Evolutionary conservation across 805 yeast species (phyloP).

Genomic region (Schwanniomyces occidentalis): DNA sequence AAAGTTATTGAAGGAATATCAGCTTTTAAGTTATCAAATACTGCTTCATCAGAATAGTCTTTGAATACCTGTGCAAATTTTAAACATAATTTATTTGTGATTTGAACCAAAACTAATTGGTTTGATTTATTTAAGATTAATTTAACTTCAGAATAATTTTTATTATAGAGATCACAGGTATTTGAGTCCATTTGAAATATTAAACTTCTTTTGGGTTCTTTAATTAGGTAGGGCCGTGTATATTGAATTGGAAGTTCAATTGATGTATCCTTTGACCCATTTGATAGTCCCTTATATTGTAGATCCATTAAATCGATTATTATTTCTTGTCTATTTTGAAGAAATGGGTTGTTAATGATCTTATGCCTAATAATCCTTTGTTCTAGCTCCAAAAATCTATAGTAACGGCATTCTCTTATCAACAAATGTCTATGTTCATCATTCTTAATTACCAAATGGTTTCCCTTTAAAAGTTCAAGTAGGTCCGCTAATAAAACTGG

Average conservation of each 20-base stretch:
- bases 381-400: constrained; percentile 72
- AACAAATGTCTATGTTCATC: constrained; percentile 59
- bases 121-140: constrained; percentile 30
- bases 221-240: constrained; percentile 31
- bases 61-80: constrained; percentile 26
- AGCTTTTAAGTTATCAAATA: constrained; percentile 13
- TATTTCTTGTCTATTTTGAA: constrained; percentile 53
- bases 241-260: constrained; percentile 28
- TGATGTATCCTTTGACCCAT: constrained; percentile 10
- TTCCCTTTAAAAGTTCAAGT: constrained; percentile 57
- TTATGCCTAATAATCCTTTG: constrained; percentile 61
- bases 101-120: constrained; percentile 24
- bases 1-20: constrained; percentile 19
- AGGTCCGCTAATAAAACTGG: constrained; percentile 56
- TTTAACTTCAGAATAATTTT: constrained; percentile 27
- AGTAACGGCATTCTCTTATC: constrained; percentile 72
- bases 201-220: constrained; percentile 33
- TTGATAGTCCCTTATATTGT: constrained; percentile 33
- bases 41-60: constrained; percentile 16
- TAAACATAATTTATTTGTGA: constrained; percentile 23
- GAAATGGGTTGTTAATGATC: constrained; percentile 53
- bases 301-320: constrained; percentile 50
- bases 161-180: constrained; percentile 4
- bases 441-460: constrained; percentile 44
- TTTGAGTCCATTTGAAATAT: constrained; percentile 31